Evolutionary conservation across 148 eudicot genomes (phyloP).

Genomic region (Rhododendron kiyosumense): DNA sequence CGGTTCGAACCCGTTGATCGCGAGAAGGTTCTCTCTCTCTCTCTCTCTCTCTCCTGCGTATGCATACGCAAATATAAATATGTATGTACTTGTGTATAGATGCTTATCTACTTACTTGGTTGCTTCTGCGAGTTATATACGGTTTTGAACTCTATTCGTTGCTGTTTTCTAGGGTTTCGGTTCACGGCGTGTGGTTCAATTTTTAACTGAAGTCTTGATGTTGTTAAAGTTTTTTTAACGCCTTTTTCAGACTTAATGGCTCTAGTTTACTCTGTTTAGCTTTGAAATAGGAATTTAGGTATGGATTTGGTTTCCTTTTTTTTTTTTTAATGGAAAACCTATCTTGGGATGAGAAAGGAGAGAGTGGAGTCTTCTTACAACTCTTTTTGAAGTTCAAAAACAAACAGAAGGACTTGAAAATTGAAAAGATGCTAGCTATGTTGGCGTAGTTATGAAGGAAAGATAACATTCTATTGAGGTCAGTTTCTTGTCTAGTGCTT

Average conservation of each 20-base stretch:
- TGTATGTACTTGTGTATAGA: background rate
- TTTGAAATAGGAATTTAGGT: background rate
- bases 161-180: constrained; percentile 4
- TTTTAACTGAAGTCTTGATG: background rate
- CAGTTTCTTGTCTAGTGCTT: background rate
- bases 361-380: background rate
- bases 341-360: background rate
- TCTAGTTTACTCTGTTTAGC: background rate
- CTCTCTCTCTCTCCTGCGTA: background rate
- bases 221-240: too few relatives aligned
- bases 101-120: background rate
- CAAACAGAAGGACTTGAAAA: background rate
- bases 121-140: background rate
- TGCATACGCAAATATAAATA: constrained; percentile 2
- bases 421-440: background rate
- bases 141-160: background rate
- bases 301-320: background rate
- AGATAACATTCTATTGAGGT: background rate
- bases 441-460: background rate
- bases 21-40: constrained; percentile 29
- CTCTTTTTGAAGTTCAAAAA: background rate
- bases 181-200: background rate
- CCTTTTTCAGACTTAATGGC: too few relatives aligned
- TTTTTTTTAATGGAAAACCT: background rate
- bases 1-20: constrained; percentile 40